phyloP scores from a whole-genome alignment of 176 grass and related monocot genomes.

The Cenchrus purpureus region DNA sequence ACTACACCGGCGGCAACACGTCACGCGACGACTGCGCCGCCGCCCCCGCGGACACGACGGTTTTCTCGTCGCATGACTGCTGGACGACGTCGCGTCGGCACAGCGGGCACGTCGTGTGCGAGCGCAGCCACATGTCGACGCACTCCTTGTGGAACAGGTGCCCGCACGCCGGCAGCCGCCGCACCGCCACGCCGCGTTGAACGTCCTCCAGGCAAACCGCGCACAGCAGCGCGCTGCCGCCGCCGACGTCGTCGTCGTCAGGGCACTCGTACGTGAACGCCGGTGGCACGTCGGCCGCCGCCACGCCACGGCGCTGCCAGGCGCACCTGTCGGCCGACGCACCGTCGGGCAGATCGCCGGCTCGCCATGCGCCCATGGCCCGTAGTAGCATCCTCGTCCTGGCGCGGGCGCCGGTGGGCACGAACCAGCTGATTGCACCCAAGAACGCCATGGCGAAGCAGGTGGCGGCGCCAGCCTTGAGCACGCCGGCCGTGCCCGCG shows the following conservation, averaged over 20 bases:
- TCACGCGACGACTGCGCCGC: neutral
- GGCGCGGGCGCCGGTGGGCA: neutral
- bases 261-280: constrained; percentile 10
- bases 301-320: neutral
- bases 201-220: constrained; percentile 20
- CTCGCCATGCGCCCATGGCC: neutral
- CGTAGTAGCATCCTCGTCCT: neutral
- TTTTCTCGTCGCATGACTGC: neutral
- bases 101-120: constrained; percentile 16
- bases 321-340: neutral
- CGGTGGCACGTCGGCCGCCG: neutral
- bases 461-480: neutral
- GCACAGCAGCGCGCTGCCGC: neutral
- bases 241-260: neutral
- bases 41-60: neutral
- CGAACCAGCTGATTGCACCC: constrained; percentile 15
- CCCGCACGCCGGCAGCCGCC: constrained; percentile 37
- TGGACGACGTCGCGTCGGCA: neutral
- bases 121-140: constrained; percentile 15
- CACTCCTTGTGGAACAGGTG: constrained; percentile 38
- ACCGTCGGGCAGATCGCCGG: neutral
- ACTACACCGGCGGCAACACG: constrained; percentile 25
- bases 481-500: neutral
- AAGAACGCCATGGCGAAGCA: neutral
- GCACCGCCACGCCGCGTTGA: constrained; percentile 12